Evolutionary conservation across 2,329 filamentous ascomycete species (phyloP).

Genomic region (Akanthomyces lecanii): DNA sequence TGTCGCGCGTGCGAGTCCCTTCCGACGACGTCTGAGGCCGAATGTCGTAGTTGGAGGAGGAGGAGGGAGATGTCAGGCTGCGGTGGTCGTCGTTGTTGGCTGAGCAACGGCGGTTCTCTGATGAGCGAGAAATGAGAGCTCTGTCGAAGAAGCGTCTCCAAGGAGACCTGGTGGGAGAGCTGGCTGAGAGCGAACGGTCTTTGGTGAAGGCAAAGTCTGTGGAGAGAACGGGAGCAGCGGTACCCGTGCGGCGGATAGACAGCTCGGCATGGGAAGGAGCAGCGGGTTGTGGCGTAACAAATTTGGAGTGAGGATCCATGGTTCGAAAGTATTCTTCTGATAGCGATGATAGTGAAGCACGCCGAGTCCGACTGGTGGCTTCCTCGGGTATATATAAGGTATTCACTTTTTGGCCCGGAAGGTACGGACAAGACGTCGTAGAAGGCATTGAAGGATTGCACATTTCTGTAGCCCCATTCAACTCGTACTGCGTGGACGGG

Average conservation of each 20-base stretch:
- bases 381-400: conserved; percentile 76
- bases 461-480: conserved; percentile 73
- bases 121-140: conserved; percentile 1
- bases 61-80: conserved; percentile 25
- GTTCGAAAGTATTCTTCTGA: conserved; percentile 60
- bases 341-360: conserved; percentile 61
- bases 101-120: background rate
- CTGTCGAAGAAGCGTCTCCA: conserved; percentile 43
- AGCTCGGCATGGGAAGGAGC: conserved; percentile 22
- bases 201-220: conserved; percentile 36
- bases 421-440: conserved; percentile 76
- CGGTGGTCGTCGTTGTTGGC: conserved; percentile 24
- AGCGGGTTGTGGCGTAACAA: conserved; percentile 59
- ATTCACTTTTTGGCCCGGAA: conserved; percentile 86
- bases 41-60: conserved; percentile 27
- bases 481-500: conserved; percentile 62
- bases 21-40: conserved; percentile 28
- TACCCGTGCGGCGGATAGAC: conserved; percentile 29
- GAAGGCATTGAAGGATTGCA: conserved; percentile 68
- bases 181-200: conserved; percentile 33
- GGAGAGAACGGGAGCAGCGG: conserved; percentile 36
- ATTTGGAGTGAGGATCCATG: conserved; percentile 75
- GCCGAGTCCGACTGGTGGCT: conserved; percentile 54
- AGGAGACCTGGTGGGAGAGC: conserved; percentile 21
- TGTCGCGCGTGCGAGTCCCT: conserved; percentile 43